These are phyloP conservation scores for Ascochyta clinopodiicola DNA, from an alignment of 2,329 filamentous ascomycete genomes.

Conservation along the genomic window DNA sequence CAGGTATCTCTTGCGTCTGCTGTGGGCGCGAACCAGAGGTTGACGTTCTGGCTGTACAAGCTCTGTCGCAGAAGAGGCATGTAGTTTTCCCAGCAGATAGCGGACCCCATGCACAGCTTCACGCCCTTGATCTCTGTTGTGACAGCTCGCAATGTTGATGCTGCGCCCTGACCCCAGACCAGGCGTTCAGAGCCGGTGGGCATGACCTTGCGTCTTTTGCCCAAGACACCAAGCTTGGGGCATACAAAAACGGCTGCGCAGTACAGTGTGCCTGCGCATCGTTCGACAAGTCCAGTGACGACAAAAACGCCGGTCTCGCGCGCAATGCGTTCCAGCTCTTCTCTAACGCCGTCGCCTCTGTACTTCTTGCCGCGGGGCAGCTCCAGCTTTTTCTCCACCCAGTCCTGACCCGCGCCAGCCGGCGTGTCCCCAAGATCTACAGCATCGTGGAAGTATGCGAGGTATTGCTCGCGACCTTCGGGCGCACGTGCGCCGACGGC, in stretches of 20 bases:
- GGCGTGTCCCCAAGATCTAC: slow-evolving; percentile 85
- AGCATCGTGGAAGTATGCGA: slow-evolving; percentile 77
- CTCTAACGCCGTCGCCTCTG: slow-evolving; percentile 77
- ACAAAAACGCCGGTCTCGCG: slow-evolving; percentile 81
- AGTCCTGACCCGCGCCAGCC: slow-evolving; percentile 71
- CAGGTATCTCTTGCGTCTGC: slow-evolving; percentile 85
- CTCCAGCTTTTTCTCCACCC: slow-evolving; percentile 69
- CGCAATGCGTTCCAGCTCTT: slow-evolving; percentile 78
- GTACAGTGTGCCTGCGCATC: slow-evolving; percentile 80
- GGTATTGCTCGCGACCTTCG: slow-evolving; percentile 79
- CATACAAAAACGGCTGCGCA: slow-evolving; percentile 84
- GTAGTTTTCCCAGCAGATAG: slow-evolving; percentile 97
- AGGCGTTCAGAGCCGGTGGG: slow-evolving; percentile 85
- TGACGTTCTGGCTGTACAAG: slow-evolving; percentile 88
- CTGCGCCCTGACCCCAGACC: slow-evolving; percentile 86
- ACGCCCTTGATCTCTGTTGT: slow-evolving; percentile 80
- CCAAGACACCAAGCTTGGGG: slow-evolving; percentile 73
- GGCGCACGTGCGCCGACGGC: slow-evolving; percentile 72
- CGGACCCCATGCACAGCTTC: slow-evolving; percentile 79
- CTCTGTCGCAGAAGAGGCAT: slow-evolving; percentile 88
- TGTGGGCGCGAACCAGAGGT: slow-evolving; percentile 88
- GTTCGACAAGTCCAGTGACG: slow-evolving; percentile 80
- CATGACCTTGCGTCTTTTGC: slow-evolving; percentile 92
- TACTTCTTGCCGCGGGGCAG: slow-evolving; percentile 55
- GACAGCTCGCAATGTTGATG: slow-evolving; percentile 79